Conservation (phyloP, 2,329 filamentous ascomycete genomes). For the Aureobasidium uvarum region DNA sequence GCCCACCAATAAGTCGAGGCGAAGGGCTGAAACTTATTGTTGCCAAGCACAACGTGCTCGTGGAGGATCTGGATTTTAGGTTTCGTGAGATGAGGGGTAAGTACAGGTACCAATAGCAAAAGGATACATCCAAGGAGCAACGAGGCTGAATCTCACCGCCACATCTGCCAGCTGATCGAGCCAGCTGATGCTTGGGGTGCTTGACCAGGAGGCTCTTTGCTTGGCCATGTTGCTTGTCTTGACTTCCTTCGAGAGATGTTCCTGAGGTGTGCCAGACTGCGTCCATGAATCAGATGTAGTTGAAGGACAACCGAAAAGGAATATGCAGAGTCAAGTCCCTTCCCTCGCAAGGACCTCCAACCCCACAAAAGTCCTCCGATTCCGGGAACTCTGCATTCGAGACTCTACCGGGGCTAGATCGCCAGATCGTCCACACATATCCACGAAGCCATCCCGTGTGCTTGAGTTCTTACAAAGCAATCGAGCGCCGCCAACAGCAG, state of each 20-base stretch:
- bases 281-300: background rate
- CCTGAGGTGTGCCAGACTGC: background rate
- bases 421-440: background rate
- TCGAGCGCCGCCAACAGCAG: background rate
- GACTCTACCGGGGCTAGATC: background rate
- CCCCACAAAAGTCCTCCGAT: background rate
- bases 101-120: slow-evolving; percentile 3
- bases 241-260: background rate
- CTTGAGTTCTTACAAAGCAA: background rate
- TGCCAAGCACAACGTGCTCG: slow-evolving; percentile 8
- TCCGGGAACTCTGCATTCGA: too few species aligned
- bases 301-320: background rate
- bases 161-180: background rate
- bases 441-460: background rate
- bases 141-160: background rate
- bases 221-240: slow-evolving; percentile 13
- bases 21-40: background rate
- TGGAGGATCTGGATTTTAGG: background rate
- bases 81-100: slow-evolving; percentile 12
- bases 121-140: background rate
- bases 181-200: slow-evolving; percentile 7
- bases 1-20: slow-evolving; percentile 5
- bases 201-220: background rate
- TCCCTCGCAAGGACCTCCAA: background rate
- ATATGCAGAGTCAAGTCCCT: background rate